Percentiles rank a stretch among this genome's conserved stretches.
Evolutionary conservation across 495 filamentous ascomycete species (phyloP).

Genomic region (Poronia punctata): DNA sequence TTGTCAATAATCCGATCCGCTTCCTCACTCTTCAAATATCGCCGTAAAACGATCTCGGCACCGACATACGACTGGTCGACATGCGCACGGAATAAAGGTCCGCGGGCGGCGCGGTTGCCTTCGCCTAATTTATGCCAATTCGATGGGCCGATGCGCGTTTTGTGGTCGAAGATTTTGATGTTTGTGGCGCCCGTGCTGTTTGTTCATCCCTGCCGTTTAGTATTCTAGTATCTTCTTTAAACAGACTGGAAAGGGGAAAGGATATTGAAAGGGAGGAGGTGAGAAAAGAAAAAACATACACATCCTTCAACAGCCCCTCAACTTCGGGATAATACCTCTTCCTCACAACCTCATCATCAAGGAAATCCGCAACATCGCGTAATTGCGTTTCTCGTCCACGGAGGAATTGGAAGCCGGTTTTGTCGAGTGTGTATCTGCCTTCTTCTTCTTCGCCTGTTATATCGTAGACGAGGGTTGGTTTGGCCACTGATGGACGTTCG

Average conservation of each 20-base stretch:
- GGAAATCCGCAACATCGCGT: conserved; percentile 46
- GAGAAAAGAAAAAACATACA: conserved; percentile 37
- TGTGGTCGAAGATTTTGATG: conserved; percentile 68
- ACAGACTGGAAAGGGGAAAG: too few relatives aligned
- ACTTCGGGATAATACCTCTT: conserved; percentile 56
- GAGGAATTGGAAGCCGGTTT: conserved; percentile 33
- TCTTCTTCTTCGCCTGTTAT: conserved; percentile 29
- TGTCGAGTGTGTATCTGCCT: conserved; percentile 29
- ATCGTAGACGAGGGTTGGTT: conserved; percentile 33
- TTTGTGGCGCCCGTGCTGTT: conserved; percentile 54
- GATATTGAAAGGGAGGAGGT: not conserved
- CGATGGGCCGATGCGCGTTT: conserved; percentile 51
- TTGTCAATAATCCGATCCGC: conserved; percentile 48
- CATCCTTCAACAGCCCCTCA: conserved; percentile 50
- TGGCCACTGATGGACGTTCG: conserved; percentile 37
- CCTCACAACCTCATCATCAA: conserved; percentile 53
- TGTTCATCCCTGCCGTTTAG: conserved; percentile 34
- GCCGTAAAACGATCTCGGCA: conserved; percentile 46
- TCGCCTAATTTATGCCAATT: conserved; percentile 32
- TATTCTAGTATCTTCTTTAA: conserved; percentile 27
- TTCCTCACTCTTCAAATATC: conserved; percentile 49
- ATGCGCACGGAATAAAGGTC: conserved; percentile 59
- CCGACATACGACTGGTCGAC: conserved; percentile 66
- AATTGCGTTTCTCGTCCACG: conserved; percentile 24
- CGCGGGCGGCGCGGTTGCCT: conserved; percentile 38